Percentiles rank a stretch among this genome's conserved stretches.
Evolutionary conservation across 768 basidiomycete genomes (phyloP).

Genomic region (Macrolepiota albuminosa): DNA sequence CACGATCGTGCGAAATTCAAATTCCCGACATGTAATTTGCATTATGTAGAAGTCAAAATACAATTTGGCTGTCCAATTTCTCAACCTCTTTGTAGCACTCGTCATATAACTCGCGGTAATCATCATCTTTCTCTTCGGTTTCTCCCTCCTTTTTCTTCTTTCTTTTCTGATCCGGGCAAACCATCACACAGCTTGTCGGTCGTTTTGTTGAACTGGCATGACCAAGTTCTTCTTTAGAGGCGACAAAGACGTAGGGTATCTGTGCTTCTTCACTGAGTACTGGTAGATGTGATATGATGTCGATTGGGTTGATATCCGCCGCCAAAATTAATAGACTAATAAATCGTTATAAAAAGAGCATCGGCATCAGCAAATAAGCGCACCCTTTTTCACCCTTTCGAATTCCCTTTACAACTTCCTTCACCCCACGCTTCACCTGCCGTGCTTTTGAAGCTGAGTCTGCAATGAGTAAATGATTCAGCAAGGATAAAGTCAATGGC

Average conservation of each 20-base stretch:
- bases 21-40: conserved; percentile 7
- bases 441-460: conserved; percentile 82
- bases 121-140: conserved; percentile 66
- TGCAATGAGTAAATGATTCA: conserved; percentile 1
- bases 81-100: conserved; percentile 85
- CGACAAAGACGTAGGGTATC: conserved; percentile 85
- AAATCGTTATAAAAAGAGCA: neutral
- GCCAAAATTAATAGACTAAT: conserved; percentile 84
- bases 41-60: conserved; percentile 40
- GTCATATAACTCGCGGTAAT: conserved; percentile 82
- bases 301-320: conserved; percentile 95
- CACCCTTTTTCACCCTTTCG: conserved; percentile 97
- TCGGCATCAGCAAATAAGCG: conserved; percentile 21
- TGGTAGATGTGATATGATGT: conserved; percentile 97
- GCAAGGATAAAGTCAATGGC: conserved; percentile 2
- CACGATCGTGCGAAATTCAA: conserved; percentile 21
- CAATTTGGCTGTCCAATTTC: conserved; percentile 66
- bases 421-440: conserved; percentile 96
- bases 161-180: conserved; percentile 79
- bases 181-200: conserved; percentile 96
- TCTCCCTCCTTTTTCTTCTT: conserved; percentile 62
- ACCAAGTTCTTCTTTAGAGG: conserved; percentile 94
- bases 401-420: conserved; percentile 97
- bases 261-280: conserved; percentile 90
- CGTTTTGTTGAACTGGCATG: conserved; percentile 95